Evolutionary conservation across 768 basidiomycete genomes (phyloP).

Genomic region (Sistotremastrum suecicum): DNA sequence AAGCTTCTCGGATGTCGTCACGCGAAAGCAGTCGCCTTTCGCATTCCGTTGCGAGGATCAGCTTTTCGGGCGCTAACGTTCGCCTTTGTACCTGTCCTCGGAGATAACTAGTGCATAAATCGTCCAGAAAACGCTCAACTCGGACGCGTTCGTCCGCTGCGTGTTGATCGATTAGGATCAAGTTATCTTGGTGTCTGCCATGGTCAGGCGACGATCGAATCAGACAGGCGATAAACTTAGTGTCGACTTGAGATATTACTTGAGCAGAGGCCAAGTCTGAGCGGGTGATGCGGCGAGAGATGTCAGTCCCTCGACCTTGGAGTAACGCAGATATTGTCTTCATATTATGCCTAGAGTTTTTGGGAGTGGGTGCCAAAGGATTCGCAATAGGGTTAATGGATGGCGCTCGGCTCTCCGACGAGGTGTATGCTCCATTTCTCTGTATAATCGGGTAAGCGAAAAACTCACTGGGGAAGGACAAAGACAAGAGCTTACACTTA

Average conservation of each 20-base stretch:
- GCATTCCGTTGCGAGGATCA: constrained; percentile 49
- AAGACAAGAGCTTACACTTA: no score
- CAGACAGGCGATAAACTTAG: constrained; percentile 78
- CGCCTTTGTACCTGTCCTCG: constrained; percentile 18
- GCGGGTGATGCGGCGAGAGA: constrained; percentile 24
- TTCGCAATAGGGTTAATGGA: no score
- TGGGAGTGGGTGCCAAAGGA: no score
- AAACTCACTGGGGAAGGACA: no score
- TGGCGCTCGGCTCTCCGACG: no score
- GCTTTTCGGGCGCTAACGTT: constrained; percentile 22
- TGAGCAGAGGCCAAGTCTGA: constrained; percentile 39
- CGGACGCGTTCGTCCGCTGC: constrained; percentile 95
- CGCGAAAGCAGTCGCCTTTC: constrained; percentile 41
- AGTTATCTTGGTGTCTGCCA: constrained; percentile 23
- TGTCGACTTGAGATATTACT: constrained; percentile 76
- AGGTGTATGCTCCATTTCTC: no score
- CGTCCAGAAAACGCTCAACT: constrained; percentile 69
- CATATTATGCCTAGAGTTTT: no score
- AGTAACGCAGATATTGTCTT: background rate
- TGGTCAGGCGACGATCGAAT: constrained; percentile 15
- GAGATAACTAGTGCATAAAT: constrained; percentile 60
- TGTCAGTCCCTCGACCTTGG: background rate
- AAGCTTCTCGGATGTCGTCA: constrained; percentile 27
- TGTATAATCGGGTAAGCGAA: no score
- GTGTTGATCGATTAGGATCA: constrained; percentile 85